Evolutionary conservation across 805 yeast genomes (phyloP), one percentile per base, ranked within the genome.

Genomic region (Blastobotrys mokoenaii): DNA sequence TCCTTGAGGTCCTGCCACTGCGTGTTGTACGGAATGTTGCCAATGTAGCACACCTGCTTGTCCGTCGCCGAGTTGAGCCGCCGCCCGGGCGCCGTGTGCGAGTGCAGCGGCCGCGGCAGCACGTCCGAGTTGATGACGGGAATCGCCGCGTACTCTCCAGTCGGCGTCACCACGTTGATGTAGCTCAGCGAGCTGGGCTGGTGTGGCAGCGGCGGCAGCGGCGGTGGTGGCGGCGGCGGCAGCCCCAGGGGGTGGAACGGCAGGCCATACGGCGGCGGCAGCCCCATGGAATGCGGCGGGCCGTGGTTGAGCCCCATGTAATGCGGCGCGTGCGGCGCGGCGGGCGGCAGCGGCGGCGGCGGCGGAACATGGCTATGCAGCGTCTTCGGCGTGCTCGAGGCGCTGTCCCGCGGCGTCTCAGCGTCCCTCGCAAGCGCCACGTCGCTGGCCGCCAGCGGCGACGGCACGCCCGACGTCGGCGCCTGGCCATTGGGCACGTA

Each of bases 21-120:
- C 10, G 65, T 56, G 3, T 47, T 42, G 40, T 51, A 63, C 14
- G 64, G 64, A 29, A 62, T 55, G 40, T 68, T 63, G 40, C 66
- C 66, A 41, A 62, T 57, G 41, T 58, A 58, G 16, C 64, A 12
- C 39, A 16, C 16, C 20, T 41, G 38, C 18, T 16, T 32, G 10
- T 41, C 36, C 11, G 36, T 33, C 12, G 36, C 25, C 11, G 27
- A 7, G 14, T 41, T 22, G 18, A 33, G 16, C 25, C 29, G 16
- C 10, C 37, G 30, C n/a, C 29, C n/a, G 18, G n/a, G 15, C 9
- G 15, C 27, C 6, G 44, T 17, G 8, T 41, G 44, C 14, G 38
- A 17, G 8, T 41, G 16, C 11, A 15, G 37, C 7, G 35, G 38
- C 12, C 14, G 15, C 29, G 38, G 37, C 12, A 33, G 31, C 11